These are phyloP conservation scores for Phytopythium sindhum DNA, from an alignment of 352 stramenopile species.

Conservation along the genomic window DNA sequence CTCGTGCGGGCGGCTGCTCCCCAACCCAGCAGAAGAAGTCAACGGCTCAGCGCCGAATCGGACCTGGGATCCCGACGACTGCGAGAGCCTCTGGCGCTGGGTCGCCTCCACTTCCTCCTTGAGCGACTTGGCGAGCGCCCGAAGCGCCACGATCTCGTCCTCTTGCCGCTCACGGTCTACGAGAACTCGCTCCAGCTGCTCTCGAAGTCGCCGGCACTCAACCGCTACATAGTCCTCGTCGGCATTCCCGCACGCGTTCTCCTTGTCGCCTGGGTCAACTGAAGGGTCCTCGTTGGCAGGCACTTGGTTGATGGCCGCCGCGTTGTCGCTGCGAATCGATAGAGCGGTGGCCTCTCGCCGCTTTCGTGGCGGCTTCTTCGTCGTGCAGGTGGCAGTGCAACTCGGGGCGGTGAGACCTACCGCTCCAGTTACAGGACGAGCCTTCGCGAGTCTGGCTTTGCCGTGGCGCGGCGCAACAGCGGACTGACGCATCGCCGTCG, in stretches of 20 bases:
- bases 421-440: background rate
- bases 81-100: conserved; percentile 1
- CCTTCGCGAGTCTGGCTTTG: background rate
- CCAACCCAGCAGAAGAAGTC: background rate
- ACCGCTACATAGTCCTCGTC: conserved; percentile 5
- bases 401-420: background rate
- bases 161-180: conserved; percentile 44
- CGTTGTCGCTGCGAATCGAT: background rate
- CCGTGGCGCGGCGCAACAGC: background rate
- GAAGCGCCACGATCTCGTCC: conserved; percentile 57
- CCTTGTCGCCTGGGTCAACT: background rate
- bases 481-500: background rate
- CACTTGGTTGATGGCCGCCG: background rate
- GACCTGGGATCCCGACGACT: background rate
- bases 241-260: conserved; percentile 6
- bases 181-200: conserved; percentile 43
- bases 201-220: conserved; percentile 42
- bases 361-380: background rate
- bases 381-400: background rate
- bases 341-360: background rate
- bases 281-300: background rate
- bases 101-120: conserved; percentile 54
- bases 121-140: conserved; percentile 46
- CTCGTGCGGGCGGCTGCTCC: conserved; percentile 16
- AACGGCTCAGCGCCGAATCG: background rate